A percentile compares a stretch with the other conserved stretches of the same genome.
These are phyloP conservation scores for Picea glauca DNA, from an alignment of 75 land plant species.

Conservation along the genomic window DNA sequence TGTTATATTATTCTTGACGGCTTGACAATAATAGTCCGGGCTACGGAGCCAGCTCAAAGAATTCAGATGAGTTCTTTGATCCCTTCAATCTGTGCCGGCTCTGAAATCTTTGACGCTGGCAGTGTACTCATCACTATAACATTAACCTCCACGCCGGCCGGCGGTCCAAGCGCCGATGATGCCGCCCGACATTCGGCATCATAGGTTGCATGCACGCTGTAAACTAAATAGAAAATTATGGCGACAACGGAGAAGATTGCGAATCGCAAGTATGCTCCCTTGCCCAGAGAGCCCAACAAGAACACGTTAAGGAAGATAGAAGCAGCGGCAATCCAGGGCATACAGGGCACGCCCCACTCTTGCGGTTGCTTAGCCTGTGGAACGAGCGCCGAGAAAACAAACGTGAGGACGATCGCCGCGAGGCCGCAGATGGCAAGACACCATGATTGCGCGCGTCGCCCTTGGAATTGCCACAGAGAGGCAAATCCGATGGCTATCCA, in stretches of 20 bases:
- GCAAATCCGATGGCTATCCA: constrained; percentile 54
- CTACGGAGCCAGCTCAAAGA: no score
- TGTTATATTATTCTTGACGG: no score
- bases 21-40: no score
- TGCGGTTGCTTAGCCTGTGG: constrained; percentile 48
- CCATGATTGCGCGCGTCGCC: neutral
- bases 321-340: constrained; percentile 83
- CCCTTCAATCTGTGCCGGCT: no score
- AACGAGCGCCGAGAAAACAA: constrained; percentile 33
- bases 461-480: constrained; percentile 7
- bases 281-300: constrained; percentile 71
- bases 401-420: constrained; percentile 20
- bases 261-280: constrained; percentile 66
- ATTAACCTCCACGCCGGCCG: no score
- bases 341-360: constrained; percentile 72
- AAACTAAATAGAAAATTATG: constrained; percentile 58
- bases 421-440: neutral
- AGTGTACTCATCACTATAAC: no score
- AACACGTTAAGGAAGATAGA: constrained; percentile 88
- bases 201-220: constrained; percentile 81
- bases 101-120: no score
- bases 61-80: no score
- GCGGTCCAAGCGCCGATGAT: no score
- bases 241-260: constrained; percentile 57
- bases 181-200: constrained; percentile 45